Conservation (phyloP, 345 rosid genomes). For the Pelargonium nanum region DNA sequence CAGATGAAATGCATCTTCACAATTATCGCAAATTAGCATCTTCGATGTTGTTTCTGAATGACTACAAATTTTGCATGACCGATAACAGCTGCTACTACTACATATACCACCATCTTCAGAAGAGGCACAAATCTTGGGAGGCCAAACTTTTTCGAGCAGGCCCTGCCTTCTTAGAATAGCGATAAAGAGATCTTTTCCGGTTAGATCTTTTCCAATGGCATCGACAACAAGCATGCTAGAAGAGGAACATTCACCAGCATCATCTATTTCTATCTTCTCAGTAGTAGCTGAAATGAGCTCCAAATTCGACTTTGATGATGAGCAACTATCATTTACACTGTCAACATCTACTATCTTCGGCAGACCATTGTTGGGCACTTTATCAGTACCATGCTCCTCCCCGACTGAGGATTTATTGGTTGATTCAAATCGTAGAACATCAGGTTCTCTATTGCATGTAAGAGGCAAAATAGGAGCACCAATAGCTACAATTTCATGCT, state of each 20-base stretch:
- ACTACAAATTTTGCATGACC: conserved; percentile 60
- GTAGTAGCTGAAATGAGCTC: conserved; percentile 43
- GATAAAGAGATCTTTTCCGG: conserved; percentile 34
- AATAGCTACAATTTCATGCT: conserved; percentile 15
- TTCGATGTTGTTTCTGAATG: conserved; percentile 27
- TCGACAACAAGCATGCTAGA: conserved; percentile 39
- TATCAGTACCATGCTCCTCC: conserved; percentile 22
- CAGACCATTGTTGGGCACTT: conserved; percentile 20
- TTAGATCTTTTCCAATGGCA: conserved; percentile 20
- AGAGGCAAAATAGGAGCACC: conserved; percentile 12
- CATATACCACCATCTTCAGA: conserved; percentile 19
- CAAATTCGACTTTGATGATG: conserved; percentile 49
- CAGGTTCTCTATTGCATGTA: conserved; percentile 13
- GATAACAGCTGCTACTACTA: conserved; percentile 22
- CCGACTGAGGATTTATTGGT: conserved; percentile 13
- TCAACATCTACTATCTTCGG: conserved; percentile 35
- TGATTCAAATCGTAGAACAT: conserved; percentile 16
- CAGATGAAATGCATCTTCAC: conserved; percentile 78
- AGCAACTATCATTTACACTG: conserved; percentile 55
- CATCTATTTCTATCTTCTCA: conserved; percentile 37
- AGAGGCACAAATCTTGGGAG: conserved; percentile 15
- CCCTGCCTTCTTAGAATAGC: conserved; percentile 28
- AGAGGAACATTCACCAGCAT: conserved; percentile 47
- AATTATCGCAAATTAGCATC: conserved; percentile 80
- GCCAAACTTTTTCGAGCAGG: conserved; percentile 18